Base-by-base conservation (phyloP, 192 early-diverging fungal genomes). In the Entomortierella chlamydospora region DNA sequence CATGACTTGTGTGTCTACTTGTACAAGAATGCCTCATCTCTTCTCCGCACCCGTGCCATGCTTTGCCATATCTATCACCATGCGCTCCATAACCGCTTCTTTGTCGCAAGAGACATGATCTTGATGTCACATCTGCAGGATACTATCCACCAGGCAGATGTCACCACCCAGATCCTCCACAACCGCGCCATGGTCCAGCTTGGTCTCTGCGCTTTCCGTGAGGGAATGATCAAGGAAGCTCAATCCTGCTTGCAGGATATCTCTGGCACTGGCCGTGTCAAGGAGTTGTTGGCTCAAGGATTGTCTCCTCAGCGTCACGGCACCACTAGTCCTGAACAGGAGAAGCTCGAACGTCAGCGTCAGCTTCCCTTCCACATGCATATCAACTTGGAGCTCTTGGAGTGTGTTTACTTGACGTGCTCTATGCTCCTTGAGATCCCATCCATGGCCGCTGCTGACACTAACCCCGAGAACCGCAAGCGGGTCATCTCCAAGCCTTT, bases 351-450 rank as follows among this genome's bases (percentile, higher is more conserved):
- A 81, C 93, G 95, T 78, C 94, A 93, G 85, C 89, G 98, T 65
- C 97, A 98, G 88, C 85, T 99, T 74, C 98, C 97, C 28, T 98
- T 98, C 94, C 98, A 99, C 87, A 97, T 99, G 93, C 96, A 98
- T 86, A 97, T 99, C 84, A 99, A 99, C 87, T 83, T 99, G 61
- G 98, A 99, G 84, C 90, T 99, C 25, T 84, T 99, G 47, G 98
- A 99, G 87, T 98, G 95, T 81, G 93, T 95, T 31, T 99, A 97
- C 84, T 84, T 98, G 82, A 95, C 94, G 17, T 94, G 92, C 78
- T 95, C 95, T 28, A 97, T 99, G 96, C 86, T 99, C 47, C 86
- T 99, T 25, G 98, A 99, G 84, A 95, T 99, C 68, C 97, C 98
- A 29, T 90, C 88, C 81, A 96, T 98, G 91, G 98, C 97, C 15